Conservation (phyloP, 495 filamentous ascomycete genomes). For the Daldinia loculata region DNA sequence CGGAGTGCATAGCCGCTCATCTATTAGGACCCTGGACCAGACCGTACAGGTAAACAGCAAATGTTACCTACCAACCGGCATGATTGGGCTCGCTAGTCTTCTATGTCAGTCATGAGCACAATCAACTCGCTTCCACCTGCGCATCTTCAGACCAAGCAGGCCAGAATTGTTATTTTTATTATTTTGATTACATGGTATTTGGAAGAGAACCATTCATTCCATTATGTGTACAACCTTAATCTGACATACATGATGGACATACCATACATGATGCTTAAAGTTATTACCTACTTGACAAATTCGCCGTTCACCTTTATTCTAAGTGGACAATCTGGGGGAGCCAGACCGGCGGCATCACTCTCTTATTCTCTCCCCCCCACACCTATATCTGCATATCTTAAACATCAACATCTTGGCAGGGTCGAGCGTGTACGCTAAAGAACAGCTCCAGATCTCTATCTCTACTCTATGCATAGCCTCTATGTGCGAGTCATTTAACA, state of each 20-base stretch:
- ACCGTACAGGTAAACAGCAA: constrained; percentile 10
- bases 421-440: neutral
- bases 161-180: neutral
- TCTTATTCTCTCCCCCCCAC: neutral
- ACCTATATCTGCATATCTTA: constrained; percentile 4
- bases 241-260: constrained; percentile 31
- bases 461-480: neutral
- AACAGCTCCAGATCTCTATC: neutral
- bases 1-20: constrained; percentile 39
- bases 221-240: constrained; percentile 25
- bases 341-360: neutral
- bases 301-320: neutral
- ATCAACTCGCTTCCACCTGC: constrained; percentile 11
- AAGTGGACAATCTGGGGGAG: constrained; percentile 6
- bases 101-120: constrained; percentile 19
- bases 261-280: constrained; percentile 42
- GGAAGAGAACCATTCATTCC: neutral
- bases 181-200: neutral
- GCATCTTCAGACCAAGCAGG: neutral
- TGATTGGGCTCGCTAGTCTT: constrained; percentile 17
- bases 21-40: constrained; percentile 19
- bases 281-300: constrained; percentile 36
- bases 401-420: constrained; percentile 12
- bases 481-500: neutral
- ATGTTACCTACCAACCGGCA: constrained; percentile 20